Base-by-base conservation (phyloP, 1,284 basidiomycete species). In the Sanguinoderma infundibulare region DNA sequence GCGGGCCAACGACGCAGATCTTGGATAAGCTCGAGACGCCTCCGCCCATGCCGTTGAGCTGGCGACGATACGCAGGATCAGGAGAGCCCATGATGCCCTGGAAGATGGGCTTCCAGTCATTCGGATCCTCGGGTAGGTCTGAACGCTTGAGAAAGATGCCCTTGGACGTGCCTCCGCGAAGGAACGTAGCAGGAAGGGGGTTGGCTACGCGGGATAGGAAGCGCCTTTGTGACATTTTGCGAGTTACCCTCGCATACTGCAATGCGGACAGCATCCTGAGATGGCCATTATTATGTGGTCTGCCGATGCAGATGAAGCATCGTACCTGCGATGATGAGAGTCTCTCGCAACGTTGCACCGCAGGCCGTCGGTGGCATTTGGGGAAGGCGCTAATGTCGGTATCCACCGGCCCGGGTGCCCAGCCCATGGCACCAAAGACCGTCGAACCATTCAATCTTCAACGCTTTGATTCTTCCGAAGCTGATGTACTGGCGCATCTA, bases 1-100 rank as follows among this genome's bases (percentile, higher is more conserved):
- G 79, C 40, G 77, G 64, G 4, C 82, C 84, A 2, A 95, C 84
- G 34, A 95, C 82, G 65, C 86, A 87, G n/a, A 92, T 84, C 72
- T 95, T 95, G 53, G 90, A 92, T 5, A 93, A 81, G 55, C 89
- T 91, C 5, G 87, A 90, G 35, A 91, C 79, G 2, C 93, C 93
- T 3, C 93, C 92, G 9, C 93, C 93, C 87, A 91, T 90, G 6
- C 89, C 93, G 68, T 94, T 89, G 22, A 95, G 82, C 75, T 95
- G 93, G 12, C 92, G 80, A 4, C 85, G 85, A 69, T 92, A 80
- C 52, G 80, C 75, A 0, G 88, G 82, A 69, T 95, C 93, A 0
- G 93, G 93, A 1, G 90, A 92, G 17, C 93, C 93, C 90, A 94
- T 92, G n/a, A 91, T 83, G 0, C 86, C 82, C 17, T 89, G 83